Percentiles rank a stretch among this genome's conserved stretches.
Conservation (phyloP, 805 yeast species). For the Myxozyma nipponensis region DNA sequence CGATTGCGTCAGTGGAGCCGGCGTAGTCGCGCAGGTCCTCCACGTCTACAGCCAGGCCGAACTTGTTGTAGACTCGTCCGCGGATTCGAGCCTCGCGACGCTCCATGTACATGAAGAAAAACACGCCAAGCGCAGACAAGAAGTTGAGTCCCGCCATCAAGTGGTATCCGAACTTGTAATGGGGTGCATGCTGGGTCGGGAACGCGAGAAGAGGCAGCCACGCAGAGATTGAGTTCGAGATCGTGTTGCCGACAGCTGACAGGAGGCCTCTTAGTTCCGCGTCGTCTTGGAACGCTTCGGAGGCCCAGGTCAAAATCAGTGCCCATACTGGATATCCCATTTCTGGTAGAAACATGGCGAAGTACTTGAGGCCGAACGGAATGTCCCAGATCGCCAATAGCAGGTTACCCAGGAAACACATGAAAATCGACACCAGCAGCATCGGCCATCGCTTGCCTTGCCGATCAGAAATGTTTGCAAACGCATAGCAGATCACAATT, state of each 20-base stretch:
- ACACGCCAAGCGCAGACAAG: constrained; percentile 7
- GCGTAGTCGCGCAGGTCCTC: not conserved
- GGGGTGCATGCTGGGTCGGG: constrained; percentile 11
- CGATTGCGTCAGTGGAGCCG: too few species aligned
- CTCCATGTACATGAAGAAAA: constrained; percentile 8
- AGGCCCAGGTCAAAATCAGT: constrained; percentile 10
- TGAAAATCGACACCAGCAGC: constrained; percentile 4
- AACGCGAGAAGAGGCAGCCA: constrained; percentile 10
- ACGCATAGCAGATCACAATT: not conserved
- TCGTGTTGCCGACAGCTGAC: constrained; percentile 9
- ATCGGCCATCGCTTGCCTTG: constrained; percentile 5
- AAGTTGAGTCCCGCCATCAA: constrained; percentile 6
- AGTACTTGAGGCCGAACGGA: constrained; percentile 9
- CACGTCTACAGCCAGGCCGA: not conserved
- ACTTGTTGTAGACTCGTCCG: constrained; percentile 7
- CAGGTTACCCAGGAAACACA: constrained; percentile 7
- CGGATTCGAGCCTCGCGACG: constrained; percentile 2
- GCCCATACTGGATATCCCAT: constrained; percentile 15
- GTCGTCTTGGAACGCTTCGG: constrained; percentile 14
- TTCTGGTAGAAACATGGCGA: constrained; percentile 8
- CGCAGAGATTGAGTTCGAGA: constrained; percentile 1
- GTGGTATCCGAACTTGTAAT: constrained; percentile 5
- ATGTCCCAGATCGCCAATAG: constrained; percentile 11
- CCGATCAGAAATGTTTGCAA: constrained; percentile 8
- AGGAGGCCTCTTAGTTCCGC: constrained; percentile 9